Base-by-base conservation (phyloP, 305 asterid species). In the Ajuga reptans region DNA sequence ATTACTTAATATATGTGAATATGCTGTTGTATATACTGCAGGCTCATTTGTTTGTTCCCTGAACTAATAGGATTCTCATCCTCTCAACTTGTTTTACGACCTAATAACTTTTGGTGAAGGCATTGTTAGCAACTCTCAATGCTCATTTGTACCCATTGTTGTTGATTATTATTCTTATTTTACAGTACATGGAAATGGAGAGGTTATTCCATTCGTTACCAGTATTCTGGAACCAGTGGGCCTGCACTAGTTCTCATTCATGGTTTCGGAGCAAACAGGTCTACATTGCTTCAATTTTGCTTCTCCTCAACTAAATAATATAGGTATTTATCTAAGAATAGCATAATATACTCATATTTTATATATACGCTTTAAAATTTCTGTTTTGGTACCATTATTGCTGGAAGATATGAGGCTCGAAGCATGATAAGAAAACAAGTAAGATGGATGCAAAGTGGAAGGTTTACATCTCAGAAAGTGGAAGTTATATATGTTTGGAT, bases 191-290 rank as follows among this genome's bases (percentile, higher is more conserved):
- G 98, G 98, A 86, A 72, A 52, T 92, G 97, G 98, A 84, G 85
- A 69, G 97, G 85, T 45, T 88, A 86, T 77, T 82, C 92, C 14
- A 88, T 88, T 45, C 88, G 96, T 45, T 92, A 92, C 82, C 91
- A 92, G 77, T 82, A 75, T 77, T 71, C 81, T 64, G 98, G 98
- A 64, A 75, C 67, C 78, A 78, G 68, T 62, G 98, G 97, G 29
- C 96, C 97, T 66, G 96, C 95, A 1, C 75, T 92, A 63, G 85
- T 92, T 77, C 74, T 90, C 82, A 65, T 92, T 79, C 98, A 92
- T 71, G 98, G 98, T 82, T 90, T 92, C 76, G 98, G 98, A 82
- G 98, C 98, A 69, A 92, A 92, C 96, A 92, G 98, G 98, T 92
- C 90, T 77, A 83, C 86, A 81, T 76, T 77, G 82, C 78, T 84